These are phyloP conservation scores for Schizosaccharomyces cryophilus DNA, from an alignment of 805 yeast species.

Conservation along the genomic window DNA sequence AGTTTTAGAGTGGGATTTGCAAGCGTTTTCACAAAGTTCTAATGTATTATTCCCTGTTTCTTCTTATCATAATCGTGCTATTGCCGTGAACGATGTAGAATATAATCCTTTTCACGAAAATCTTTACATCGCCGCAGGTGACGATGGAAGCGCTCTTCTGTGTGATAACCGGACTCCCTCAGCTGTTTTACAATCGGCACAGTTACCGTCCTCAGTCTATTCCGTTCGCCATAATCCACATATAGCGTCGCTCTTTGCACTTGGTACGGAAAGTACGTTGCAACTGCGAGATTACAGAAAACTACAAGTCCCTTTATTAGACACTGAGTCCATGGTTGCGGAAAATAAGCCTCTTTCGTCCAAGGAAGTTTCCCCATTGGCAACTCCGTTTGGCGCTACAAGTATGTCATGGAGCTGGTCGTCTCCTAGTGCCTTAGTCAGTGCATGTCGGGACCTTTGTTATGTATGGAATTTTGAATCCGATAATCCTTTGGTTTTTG, in stretches of 20 bases:
- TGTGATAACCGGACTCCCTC: background rate
- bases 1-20: conserved; percentile 46
- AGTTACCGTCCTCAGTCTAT: conserved; percentile 29
- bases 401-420: background rate
- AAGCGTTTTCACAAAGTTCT: conserved; percentile 8
- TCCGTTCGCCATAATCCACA: conserved; percentile 40
- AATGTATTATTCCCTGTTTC: conserved; percentile 20
- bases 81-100: conserved; percentile 42
- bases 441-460: background rate
- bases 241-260: conserved; percentile 28
- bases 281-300: background rate
- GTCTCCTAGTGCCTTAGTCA: background rate
- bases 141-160: conserved; percentile 18
- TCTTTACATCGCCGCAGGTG: conserved; percentile 46
- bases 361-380: no score
- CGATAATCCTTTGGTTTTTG: background rate
- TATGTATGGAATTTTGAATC: background rate
- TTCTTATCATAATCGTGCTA: conserved; percentile 25
- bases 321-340: background rate
- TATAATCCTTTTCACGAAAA: conserved; percentile 23
- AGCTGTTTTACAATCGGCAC: background rate
- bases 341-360: background rate
- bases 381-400: background rate
- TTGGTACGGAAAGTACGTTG: background rate
- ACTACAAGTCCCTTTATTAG: background rate